Evolutionary conservation across 495 filamentous ascomycete genomes (phyloP).

Genomic region (Lentithecium fluviatile): DNA sequence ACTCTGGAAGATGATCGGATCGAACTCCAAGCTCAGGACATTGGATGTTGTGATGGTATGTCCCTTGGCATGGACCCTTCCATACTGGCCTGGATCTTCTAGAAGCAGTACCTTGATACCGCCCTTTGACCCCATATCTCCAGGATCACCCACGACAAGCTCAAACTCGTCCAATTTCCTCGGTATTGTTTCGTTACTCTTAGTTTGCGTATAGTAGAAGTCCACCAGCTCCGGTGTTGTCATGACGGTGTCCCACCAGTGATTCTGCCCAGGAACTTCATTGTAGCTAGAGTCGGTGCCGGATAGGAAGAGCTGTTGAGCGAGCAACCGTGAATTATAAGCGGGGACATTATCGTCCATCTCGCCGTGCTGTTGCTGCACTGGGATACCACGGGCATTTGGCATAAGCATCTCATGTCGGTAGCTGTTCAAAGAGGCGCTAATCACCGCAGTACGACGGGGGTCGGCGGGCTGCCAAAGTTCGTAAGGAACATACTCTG

Average conservation of each 20-base stretch:
- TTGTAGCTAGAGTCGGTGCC: conserved; percentile 48
- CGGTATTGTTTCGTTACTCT: conserved; percentile 5
- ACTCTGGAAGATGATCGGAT: conserved; percentile 2
- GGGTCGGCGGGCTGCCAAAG: conserved; percentile 58
- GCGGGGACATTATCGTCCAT: conserved; percentile 59
- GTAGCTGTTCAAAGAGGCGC: conserved; percentile 51
- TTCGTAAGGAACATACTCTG: conserved; percentile 60
- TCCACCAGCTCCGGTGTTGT: conserved; percentile 42
- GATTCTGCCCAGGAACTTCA: conserved; percentile 52
- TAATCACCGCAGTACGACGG: conserved; percentile 45
- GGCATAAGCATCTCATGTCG: conserved; percentile 55
- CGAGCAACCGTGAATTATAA: conserved; percentile 57
- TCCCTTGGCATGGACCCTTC: conserved; percentile 28
- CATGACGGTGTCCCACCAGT: conserved; percentile 55
- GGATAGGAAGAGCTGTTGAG: conserved; percentile 47
- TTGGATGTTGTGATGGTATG: conserved; percentile 33
- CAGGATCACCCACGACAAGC: conserved; percentile 51
- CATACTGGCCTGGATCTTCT: conserved; percentile 47
- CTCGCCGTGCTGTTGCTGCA: conserved; percentile 58
- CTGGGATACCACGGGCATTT: conserved; percentile 55
- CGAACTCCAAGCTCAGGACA: conserved; percentile 30
- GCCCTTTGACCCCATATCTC: conserved; percentile 52
- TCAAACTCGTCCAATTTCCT: conserved; percentile 43
- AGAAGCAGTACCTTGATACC: conserved; percentile 53
- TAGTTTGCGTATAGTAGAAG: conserved; percentile 46